Evolutionary conservation across 2,329 filamentous ascomycete genomes (phyloP), one percentile per base, ranked within the genome.

Genomic region (Myriosclerotinia scirpicola): DNA sequence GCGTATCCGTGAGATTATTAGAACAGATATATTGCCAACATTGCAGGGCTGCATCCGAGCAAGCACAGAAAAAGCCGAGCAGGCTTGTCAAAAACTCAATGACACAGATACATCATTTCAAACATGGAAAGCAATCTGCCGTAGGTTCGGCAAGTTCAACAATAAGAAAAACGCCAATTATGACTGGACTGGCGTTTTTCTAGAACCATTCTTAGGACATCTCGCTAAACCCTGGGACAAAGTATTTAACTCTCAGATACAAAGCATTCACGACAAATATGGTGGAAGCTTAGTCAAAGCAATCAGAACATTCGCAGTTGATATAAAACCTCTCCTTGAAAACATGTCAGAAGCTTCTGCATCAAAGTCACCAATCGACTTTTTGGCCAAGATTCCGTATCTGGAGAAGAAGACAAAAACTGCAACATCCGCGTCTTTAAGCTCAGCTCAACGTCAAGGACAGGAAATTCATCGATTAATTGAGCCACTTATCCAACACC

Each of bases 191-290:
- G 36, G 34, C 0, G 12, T 40, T 3, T 59, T 65, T 9, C 6
- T 44, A 1, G 17, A 58, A 12, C 63, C 54, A 7, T 65, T 65
- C 34, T 17, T 22, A 54, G 15, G 20, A 4, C 5, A 8, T 7
- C 54, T 65, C 5, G 54, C 63, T 6, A 15, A 15, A 2, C 36
- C 54, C 11, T 59, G 63, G 63, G 42, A 65, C 11, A 17, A 8
- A 6, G 54, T 65, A 0, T 59, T 65, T 20, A 59, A 59, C 2
- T 22, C 12, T 0, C 38, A 60, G 17, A 60, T 60, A 30, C 56
- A 38, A 44, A 1, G 2, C 0, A 26, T 50, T 1, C 56, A 60
- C 4, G 30, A 60, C 1, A 5, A 11, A 4, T 60, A 50, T 17
- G 3, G 42, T 38, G 1, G 12, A 6, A 12, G 1, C 0, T 3